A percentile compares a stretch with the other conserved stretches of the same genome.
Conservation (phyloP, 495 filamentous ascomycete genomes). For the Penicillium lividum region DNA sequence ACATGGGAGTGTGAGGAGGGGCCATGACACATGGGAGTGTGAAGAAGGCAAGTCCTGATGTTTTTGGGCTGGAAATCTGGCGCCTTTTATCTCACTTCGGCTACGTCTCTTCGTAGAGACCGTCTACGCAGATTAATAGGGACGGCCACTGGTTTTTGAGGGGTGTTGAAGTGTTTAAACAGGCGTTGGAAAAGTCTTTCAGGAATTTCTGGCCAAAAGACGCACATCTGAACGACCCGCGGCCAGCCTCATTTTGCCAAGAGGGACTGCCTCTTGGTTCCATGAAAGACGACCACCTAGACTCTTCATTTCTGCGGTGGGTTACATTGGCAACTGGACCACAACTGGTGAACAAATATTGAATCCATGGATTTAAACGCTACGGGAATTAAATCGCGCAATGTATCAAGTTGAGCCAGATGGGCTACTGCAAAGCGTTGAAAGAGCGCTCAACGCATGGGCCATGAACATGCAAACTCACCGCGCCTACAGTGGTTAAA, state of each 20-base stretch:
- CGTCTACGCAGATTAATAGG: background rate
- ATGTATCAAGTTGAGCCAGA: background rate
- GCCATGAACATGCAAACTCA: background rate
- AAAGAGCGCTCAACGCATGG: background rate
- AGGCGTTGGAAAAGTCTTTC: background rate
- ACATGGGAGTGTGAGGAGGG: conserved; percentile 3
- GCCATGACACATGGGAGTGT: no score
- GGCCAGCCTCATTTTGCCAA: background rate
- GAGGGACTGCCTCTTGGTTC: background rate
- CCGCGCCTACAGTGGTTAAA: conserved; percentile 2
- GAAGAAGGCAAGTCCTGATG: background rate
- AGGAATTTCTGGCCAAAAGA: background rate
- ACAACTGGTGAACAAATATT: background rate
- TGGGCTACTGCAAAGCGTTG: no score
- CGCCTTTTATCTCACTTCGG: background rate
- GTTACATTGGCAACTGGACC: background rate
- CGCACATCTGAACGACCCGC: background rate
- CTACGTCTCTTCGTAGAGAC: background rate
- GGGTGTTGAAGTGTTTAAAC: background rate
- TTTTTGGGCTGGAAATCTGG: background rate
- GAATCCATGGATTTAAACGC: background rate
- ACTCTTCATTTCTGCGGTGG: background rate
- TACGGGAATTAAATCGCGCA: background rate
- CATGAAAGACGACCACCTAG: background rate
- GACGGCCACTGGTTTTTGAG: background rate